phyloP scores from a whole-genome alignment of 2,329 filamentous ascomycete species.

The Orbilia oligospora region DNA sequence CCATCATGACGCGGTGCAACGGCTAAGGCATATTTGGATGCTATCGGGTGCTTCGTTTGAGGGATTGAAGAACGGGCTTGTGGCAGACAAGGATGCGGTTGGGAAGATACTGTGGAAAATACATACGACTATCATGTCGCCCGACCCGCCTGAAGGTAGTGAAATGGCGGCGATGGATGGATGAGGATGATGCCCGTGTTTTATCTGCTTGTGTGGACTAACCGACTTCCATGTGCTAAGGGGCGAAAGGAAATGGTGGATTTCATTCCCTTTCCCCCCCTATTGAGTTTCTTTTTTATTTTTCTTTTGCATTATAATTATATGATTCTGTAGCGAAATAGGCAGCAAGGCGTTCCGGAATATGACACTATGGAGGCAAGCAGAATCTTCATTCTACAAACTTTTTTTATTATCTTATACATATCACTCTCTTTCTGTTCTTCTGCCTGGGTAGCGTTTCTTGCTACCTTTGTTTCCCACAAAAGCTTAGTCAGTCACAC shows the following conservation, averaged over 20 bases:
- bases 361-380: constrained; percentile 56
- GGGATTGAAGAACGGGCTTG: constrained; percentile 64
- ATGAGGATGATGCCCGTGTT: constrained; percentile 28
- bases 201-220: constrained; percentile 32
- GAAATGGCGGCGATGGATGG: constrained; percentile 22
- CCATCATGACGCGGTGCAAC: constrained; percentile 60
- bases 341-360: constrained; percentile 59
- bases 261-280: constrained; percentile 6
- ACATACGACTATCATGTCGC: constrained; percentile 62
- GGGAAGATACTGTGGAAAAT: constrained; percentile 63
- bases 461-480: constrained; percentile 1
- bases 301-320: constrained; percentile 39
- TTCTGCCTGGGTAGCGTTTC: not conserved
- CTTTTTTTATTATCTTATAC: constrained; percentile 2
- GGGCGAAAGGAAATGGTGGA: constrained; percentile 5
- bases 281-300: constrained; percentile 13
- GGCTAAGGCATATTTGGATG: constrained; percentile 63
- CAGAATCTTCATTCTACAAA: constrained; percentile 39
- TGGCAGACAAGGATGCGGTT: constrained; percentile 63
- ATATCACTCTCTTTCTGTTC: constrained; percentile 5
- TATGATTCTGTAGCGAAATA: constrained; percentile 59
- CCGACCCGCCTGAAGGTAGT: constrained; percentile 22
- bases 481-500: constrained; percentile 17
- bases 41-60: constrained; percentile 63
- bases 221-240: constrained; percentile 10